Evolutionary conservation across 2,329 filamentous ascomycete genomes (phyloP), one percentile per base, ranked within the genome.

Genomic region (Ophiosphaerella korrae): DNA sequence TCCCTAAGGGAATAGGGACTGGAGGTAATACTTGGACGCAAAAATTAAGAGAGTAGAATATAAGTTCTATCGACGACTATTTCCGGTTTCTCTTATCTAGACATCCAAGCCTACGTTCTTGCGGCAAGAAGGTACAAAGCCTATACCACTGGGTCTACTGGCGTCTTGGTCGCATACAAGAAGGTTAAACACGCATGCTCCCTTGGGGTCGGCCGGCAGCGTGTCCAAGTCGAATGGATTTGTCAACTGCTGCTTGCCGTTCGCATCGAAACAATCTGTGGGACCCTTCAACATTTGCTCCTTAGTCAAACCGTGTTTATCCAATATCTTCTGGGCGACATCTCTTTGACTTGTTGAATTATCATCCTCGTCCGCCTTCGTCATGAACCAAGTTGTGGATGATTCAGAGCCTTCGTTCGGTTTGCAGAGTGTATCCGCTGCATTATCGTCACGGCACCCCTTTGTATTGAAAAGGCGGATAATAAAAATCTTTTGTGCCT

Each of bases 181-280:
- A n/a, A 47, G 12, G 16, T 47, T 39, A 32, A 31, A 47, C 23
- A 47, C 44, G 18, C 44, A 47, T 26, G 11, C 5, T 21, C 24
- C 35, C 18, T 14, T 49, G 3, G 43, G 21, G 23, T 53, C 45
- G 6, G 21, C n/a, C 2, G 50, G 45, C 3, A 45, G n/a, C 8
- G 36, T 18, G n/a, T 14, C 45, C 1, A 41, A 18, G 5, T 41
- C 35, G 14, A 53, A 48, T 9, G 45, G 45, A 40, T 45, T 53
- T n/a, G 31, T 37, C 45, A 53, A 33, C 45, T 47, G 44, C 34
- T 32, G 9, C 44, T 53, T 49, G 5, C 26, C 36, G 33, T 53
- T 53, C 18, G n/a, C 18, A 45, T 45, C 50, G 34, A 42, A 53
- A 42, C 50, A 53, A 26, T 48, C 45, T 12, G 45, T 35, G 12